Base-by-base conservation (phyloP, 805 yeast species). In the Kockiozyma suomiensis region DNA sequence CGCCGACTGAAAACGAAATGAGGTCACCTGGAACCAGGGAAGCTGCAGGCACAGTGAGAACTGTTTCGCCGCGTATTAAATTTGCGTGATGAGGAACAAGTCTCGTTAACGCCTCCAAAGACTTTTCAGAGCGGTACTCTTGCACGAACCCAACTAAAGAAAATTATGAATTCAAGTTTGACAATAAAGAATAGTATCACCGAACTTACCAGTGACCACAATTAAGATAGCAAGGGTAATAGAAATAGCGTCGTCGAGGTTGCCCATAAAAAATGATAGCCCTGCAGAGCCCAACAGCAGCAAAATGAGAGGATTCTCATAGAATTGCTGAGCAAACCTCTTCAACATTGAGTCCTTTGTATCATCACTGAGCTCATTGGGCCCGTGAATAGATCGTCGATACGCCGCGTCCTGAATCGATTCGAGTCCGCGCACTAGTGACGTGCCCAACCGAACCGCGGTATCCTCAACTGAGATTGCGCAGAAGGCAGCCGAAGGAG, bases 31-130 rank as follows among this genome's bases (percentile, higher is more conserved):
- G 98, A 23, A 94, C 99, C 61, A 94, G 81, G 45, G 83, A 82
- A 0, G 92, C 82, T 0, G 99, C 99, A 63, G 93, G 76, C 5
- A 89, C 90, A n/a, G 87, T 84, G 17, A 56, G 50, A 10, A 57
- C 49, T 8, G 89, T 83, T 61, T 83, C 81, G 12, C 91, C 92
- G 74, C 99, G 82, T 10, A 96, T 87, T 51, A 94, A 81, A 72
- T 93, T 94, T 38, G 97, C 96, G 71, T 88, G 90, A n/a, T 96
- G 97, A 1, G 99, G 99, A 6, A 94, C 97, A 68, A 94, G 81
- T 71, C 88, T 88, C 73, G 88, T 92, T 61, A 94, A 81, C 0
- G 98, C 98, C 73, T 92, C 96, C 59, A 94, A 78, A 4, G 97
- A 89, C 78, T 94, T 88, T 71, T 94, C 99, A 1, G 97, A 89